phyloP scores from a whole-genome alignment of 805 yeast species.

The Ogataea wickerhamii region DNA sequence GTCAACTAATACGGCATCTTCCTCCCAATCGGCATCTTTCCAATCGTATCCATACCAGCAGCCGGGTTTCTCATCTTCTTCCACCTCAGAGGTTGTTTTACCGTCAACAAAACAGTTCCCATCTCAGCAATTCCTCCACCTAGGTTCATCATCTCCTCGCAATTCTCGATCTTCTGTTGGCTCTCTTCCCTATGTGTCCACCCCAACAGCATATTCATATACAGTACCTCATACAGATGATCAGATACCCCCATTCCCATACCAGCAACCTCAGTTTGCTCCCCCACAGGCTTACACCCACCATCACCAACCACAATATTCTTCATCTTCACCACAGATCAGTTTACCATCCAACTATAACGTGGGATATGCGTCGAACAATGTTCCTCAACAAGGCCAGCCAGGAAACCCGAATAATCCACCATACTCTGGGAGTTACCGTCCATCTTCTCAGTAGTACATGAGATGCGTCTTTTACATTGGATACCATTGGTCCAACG shows the following conservation, averaged over 20 bases:
- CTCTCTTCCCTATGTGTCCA: not conserved
- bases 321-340: not conserved
- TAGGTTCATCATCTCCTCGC: not conserved
- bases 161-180: not conserved
- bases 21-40: conserved; percentile 1
- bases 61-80: not conserved
- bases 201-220: not conserved
- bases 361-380: not conserved
- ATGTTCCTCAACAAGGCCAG: not conserved
- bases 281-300: not conserved
- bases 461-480: too few relatives aligned
- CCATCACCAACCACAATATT: not conserved
- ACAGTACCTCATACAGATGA: not conserved
- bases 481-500: too few relatives aligned
- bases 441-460: too few relatives aligned
- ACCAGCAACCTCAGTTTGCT: not conserved
- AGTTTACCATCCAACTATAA: not conserved
- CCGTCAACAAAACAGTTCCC: not conserved
- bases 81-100: too few relatives aligned
- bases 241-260: not conserved
- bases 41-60: not conserved
- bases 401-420: not conserved
- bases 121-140: not conserved
- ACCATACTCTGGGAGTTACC: too few relatives aligned
- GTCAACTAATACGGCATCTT: not conserved